phyloP scores from a whole-genome alignment of 2,329 filamentous ascomycete species.

The Hirsutella minnesotensis region DNA sequence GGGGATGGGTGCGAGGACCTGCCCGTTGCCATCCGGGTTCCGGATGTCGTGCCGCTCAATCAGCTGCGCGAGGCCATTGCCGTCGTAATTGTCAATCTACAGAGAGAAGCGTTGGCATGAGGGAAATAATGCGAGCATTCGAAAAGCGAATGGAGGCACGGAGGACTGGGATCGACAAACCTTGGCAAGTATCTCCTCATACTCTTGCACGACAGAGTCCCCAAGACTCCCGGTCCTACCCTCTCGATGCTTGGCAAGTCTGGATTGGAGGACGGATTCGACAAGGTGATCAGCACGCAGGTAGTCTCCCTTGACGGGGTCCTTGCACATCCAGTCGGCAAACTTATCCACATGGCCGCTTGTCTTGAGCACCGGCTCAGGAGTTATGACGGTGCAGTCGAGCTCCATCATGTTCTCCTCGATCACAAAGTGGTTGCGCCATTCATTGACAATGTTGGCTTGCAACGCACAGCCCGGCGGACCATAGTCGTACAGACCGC shows the following conservation, averaged over 20 bases:
- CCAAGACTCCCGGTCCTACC: slow-evolving; percentile 39
- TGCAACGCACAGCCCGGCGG: slow-evolving; percentile 79
- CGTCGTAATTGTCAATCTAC: slow-evolving; percentile 89
- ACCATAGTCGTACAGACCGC: slow-evolving; percentile 86
- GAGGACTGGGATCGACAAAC: background rate
- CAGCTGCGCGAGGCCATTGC: slow-evolving; percentile 70
- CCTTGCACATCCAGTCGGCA: slow-evolving; percentile 98
- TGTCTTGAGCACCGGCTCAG: slow-evolving; percentile 87
- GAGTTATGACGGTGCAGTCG: slow-evolving; percentile 88
- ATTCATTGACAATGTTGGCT: slow-evolving; percentile 76
- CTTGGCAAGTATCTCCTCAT: slow-evolving; percentile 75
- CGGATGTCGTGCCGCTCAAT: slow-evolving; percentile 87
- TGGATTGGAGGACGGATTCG: slow-evolving; percentile 78
- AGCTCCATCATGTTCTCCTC: slow-evolving; percentile 94
- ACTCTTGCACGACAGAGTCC: slow-evolving; percentile 76
- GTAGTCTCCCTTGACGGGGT: slow-evolving; percentile 94
- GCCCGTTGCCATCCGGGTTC: slow-evolving; percentile 69
- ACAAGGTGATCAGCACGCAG: slow-evolving; percentile 93
- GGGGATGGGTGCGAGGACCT: slow-evolving; percentile 68
- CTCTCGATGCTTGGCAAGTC: slow-evolving; percentile 52
- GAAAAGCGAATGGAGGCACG: background rate
- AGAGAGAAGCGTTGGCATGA: too few species aligned
- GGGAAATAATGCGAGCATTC: too few species aligned
- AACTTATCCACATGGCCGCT: slow-evolving; percentile 97
- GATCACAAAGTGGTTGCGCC: slow-evolving; percentile 87